Conservation (phyloP, 2,329 filamentous ascomycete genomes). For the Stemphylium lycopersici region DNA sequence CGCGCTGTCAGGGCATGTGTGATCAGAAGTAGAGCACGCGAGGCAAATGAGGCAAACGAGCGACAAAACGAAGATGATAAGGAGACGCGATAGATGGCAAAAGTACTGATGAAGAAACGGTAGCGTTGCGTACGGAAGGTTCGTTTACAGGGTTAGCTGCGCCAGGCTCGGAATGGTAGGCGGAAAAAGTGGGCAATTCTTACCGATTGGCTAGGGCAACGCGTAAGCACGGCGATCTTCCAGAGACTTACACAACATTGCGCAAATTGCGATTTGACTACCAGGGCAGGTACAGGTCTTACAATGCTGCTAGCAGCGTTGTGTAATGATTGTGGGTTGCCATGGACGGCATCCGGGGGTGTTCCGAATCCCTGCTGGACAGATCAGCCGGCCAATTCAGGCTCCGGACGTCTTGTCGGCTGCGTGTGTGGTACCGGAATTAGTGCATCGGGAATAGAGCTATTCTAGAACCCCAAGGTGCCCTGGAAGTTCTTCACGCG, state of each 20-base stretch:
- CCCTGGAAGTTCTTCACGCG: background rate
- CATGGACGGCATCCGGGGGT: background rate
- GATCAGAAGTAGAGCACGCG: slow-evolving; percentile 1
- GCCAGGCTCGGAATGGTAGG: slow-evolving; percentile 17
- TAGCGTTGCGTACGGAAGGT: slow-evolving; percentile 18
- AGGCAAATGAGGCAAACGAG: slow-evolving; percentile 12
- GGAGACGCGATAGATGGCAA: slow-evolving; percentile 10
- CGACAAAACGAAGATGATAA: slow-evolving; percentile 7
- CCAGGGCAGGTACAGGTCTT: background rate
- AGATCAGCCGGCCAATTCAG: background rate
- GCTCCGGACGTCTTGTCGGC: background rate
- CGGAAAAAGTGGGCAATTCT: slow-evolving; percentile 15
- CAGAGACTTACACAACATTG: slow-evolving; percentile 15
- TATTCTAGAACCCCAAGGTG: background rate
- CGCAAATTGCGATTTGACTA: slow-evolving; percentile 7
- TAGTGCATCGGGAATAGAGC: background rate
- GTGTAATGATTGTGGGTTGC: background rate
- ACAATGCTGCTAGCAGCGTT: background rate
- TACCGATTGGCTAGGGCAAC: slow-evolving; percentile 16
- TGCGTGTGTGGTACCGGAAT: background rate
- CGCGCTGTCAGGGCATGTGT: background rate
- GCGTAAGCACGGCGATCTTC: slow-evolving; percentile 9
- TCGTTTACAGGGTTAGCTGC: slow-evolving; percentile 22
- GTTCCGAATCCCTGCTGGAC: background rate
- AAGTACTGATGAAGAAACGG: slow-evolving; percentile 17